Base-by-base conservation (phyloP, 208 protist species). In the Leptomonas pyrrhocoris region DNA sequence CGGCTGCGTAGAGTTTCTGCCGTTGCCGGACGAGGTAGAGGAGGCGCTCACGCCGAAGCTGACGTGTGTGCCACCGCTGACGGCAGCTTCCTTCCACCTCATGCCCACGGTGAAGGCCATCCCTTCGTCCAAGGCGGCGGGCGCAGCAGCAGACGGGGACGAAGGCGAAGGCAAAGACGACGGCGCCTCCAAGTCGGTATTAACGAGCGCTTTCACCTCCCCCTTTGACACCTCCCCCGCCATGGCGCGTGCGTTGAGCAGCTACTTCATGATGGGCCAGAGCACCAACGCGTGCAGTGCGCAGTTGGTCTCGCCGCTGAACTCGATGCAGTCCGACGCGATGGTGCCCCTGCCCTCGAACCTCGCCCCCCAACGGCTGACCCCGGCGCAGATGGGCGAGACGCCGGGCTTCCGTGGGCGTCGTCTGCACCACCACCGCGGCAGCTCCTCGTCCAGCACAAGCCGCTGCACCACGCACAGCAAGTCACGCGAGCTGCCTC, bases 371-470 rank as follows among this genome's bases (percentile, higher is more conserved):
- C 36, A 48, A 25, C 57, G 42, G 4, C 18, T 48, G 18, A n/a
- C 40, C 2, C 21, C 57, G 40, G 21, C 18, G 7, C 42, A 48
- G 25, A 27, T 48, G 2, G 42, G 57, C 57, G 38, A 48, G 18
- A 13, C 42, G 15, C 4, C 18, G 2, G 34, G 18, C 18, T 40
- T 21, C n/a, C 57, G 57, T 21, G 57, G 57, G 21, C 57, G 57
- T n/a, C 57, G 57, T 40, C 31, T 40, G 25, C 57, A 62, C 12
- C 57, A 50, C 57, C 57, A n/a, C 11, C 55, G 57, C 57, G n/a
- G 57, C 25, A 60, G 46, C 30, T n/a, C 2, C 15, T 11, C 11
- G 15, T 12, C 8, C 42, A 62, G 40, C 25, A 36, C 36, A 0
- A 43, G 21, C 21, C 25, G 36, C 38, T 36, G 42, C 25, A 40